Evolutionary conservation across 768 basidiomycete genomes (phyloP), one percentile per base, ranked within the genome.

Genomic region (Agrocybe praecox): DNA sequence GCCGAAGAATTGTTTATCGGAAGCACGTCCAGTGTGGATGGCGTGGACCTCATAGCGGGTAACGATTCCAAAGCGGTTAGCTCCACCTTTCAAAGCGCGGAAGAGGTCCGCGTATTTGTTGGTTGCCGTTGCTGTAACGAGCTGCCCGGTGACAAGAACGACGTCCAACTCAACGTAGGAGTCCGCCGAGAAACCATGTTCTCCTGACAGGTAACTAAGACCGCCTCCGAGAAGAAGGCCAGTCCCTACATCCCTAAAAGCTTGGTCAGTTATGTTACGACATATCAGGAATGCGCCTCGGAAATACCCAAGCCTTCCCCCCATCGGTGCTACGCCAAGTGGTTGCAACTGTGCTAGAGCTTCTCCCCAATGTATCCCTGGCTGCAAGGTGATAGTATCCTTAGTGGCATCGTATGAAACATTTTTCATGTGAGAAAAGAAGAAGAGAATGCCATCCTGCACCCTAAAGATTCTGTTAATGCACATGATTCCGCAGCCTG

Each of bases 161-260:
- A 80, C 75, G 52, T 80, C 79, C 14, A 75, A 60, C 46, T 73
- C 74, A 33, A 69, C 70, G 53, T 70, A 69, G 11, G 62, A 62
- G 57, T 78, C 77, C 0, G 74, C 66, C 11, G 73, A 75, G 62
- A 72, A 78, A n/a, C 79, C 79, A 53, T 73, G 60, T 49, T 73
- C 69, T 4, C 73, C 68, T 24, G 74, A 69, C 2, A 80, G 65
- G 59, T 70, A 78, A 49, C 72, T 77, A 4, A 77, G 56, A 12
- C 79, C 78, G 9, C 78, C 77, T 15, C 78, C 78, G 12, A 78
- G 69, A 18, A 80, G 72, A 21, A 79, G 64, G 7, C 78, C 79
- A 2, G 76, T 75, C 18, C 77, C 77, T 15, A 78, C 73, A 61
- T 73, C 73, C 26, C 76, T 78, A 48, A 32, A 52, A 42, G 24